phyloP scores from a whole-genome alignment of 768 basidiomycete species.

The Wakefieldia striispora region DNA sequence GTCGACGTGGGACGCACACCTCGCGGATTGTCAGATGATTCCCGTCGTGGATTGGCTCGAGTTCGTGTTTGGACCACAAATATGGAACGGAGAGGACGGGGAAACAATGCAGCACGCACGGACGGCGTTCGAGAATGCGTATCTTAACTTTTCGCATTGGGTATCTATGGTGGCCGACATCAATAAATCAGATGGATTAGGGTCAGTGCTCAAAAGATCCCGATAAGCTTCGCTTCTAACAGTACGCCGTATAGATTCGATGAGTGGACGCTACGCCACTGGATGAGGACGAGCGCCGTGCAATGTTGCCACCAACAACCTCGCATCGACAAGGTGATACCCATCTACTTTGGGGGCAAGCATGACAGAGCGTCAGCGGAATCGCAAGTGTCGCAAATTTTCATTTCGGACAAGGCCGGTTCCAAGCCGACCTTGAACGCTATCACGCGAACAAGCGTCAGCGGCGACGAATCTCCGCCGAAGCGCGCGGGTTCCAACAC shows the following conservation, averaged over 20 bases:
- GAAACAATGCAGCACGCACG: not conserved
- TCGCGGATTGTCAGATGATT: slow-evolving; percentile 5
- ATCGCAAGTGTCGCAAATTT: slow-evolving; percentile 3
- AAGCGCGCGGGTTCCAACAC: too few species aligned
- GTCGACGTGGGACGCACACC: not conserved
- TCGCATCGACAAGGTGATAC: slow-evolving; percentile 8
- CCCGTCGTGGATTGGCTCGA: not conserved
- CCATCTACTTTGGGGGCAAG: slow-evolving; percentile 3
- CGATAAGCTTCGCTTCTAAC: too few species aligned
- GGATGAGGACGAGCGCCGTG: slow-evolving; percentile 6
- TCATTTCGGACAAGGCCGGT: too few species aligned
- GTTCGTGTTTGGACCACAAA: not conserved
- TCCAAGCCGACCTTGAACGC: too few species aligned
- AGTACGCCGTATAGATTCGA: not conserved
- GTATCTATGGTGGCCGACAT: not conserved
- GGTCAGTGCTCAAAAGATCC: too few species aligned
- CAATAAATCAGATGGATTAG: not conserved
- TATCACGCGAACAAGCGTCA: too few species aligned
- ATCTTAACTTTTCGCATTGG: not conserved
- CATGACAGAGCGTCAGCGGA: not conserved
- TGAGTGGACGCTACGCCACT: slow-evolving; percentile 7
- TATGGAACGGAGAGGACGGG: not conserved
- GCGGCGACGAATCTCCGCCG: too few species aligned
- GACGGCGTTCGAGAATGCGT: not conserved
- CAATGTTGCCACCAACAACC: slow-evolving; percentile 6